phyloP scores from a whole-genome alignment of 495 filamentous ascomycete species.

The Hypoxylon lienhwacheense region DNA sequence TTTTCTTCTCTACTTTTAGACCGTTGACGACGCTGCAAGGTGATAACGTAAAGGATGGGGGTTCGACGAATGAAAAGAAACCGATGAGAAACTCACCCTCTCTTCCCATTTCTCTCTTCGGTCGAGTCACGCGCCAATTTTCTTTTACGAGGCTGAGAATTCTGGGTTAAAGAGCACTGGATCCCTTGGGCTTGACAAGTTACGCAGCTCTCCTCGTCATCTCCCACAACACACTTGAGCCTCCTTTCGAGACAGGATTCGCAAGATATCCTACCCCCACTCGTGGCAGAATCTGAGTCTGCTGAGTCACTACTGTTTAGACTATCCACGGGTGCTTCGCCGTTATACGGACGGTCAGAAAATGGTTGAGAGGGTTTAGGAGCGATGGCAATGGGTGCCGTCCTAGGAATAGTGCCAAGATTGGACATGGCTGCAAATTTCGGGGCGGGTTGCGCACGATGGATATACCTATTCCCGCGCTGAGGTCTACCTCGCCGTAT shows the following conservation, averaged over 20 bases:
- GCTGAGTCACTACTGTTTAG: conserved; percentile 53
- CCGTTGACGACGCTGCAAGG: conserved; percentile 28
- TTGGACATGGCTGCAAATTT: conserved; percentile 50
- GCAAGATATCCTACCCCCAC: conserved; percentile 49
- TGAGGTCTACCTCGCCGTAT: conserved; percentile 20
- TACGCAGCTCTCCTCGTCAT: conserved; percentile 63
- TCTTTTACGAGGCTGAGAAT: conserved; percentile 72
- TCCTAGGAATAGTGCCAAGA: conserved; percentile 52
- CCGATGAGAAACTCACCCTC: conserved; percentile 56
- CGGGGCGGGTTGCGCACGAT: conserved; percentile 6
- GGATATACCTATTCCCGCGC: conserved; percentile 15
- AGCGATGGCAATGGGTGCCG: conserved; percentile 61
- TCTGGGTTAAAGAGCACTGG: conserved; percentile 66
- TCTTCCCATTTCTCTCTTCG: conserved; percentile 59
- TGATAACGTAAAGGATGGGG: conserved; percentile 39
- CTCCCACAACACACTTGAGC: conserved; percentile 87
- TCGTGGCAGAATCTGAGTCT: conserved; percentile 52
- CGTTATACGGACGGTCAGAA: conserved; percentile 48
- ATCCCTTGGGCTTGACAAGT: conserved; percentile 63
- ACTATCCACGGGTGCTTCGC: conserved; percentile 44
- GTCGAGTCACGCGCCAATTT: conserved; percentile 64
- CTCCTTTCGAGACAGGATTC: conserved; percentile 77
- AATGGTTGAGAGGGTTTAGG: conserved; percentile 52
- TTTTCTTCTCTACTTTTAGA: conserved; percentile 22
- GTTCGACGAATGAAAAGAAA: conserved; percentile 35